These are phyloP conservation scores for Emiliania huxleyi DNA, from an alignment of 78 protist species.

Conservation along the genomic window DNA sequence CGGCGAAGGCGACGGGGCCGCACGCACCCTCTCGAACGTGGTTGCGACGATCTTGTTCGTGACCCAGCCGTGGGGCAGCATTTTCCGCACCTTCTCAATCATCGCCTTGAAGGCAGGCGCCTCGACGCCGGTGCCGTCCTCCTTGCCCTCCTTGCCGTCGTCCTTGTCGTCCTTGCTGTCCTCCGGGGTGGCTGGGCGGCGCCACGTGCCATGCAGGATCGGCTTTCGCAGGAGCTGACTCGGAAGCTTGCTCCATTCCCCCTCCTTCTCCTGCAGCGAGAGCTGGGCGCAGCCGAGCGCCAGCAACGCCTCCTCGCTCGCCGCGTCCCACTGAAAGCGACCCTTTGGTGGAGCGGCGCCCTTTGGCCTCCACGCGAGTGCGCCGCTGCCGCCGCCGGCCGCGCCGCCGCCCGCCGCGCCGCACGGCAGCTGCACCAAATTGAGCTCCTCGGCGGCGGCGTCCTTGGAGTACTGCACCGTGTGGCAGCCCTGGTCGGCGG, in stretches of 20 bases:
- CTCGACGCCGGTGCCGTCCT: too few species aligned
- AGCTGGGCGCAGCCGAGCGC: background rate
- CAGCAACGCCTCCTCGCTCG: background rate
- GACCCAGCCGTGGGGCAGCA: too few species aligned
- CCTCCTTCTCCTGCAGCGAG: background rate
- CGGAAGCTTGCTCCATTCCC: background rate
- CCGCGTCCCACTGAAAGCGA: background rate
- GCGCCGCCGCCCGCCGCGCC: background rate
- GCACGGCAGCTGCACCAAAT: background rate
- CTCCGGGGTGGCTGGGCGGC: too few species aligned
- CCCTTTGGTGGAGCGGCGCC: background rate
- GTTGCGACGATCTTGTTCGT: too few species aligned
- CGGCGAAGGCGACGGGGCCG: too few species aligned
- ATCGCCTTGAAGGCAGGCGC: too few species aligned
- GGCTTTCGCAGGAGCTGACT: too few species aligned
- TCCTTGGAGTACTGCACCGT: background rate
- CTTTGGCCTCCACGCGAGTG: background rate
- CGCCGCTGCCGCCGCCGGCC: background rate
- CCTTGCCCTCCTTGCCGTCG: too few species aligned
- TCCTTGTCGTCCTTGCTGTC: too few species aligned
- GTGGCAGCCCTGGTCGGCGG: background rate
- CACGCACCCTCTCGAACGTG: too few species aligned
- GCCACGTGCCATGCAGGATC: too few species aligned
- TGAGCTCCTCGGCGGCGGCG: background rate
- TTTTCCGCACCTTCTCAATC: too few species aligned